Percentiles rank a stretch among this genome's conserved stretches.
Evolutionary conservation across 2,329 filamentous ascomycete genomes (phyloP).

Genomic region (Neopestalotiopsis rosae): DNA sequence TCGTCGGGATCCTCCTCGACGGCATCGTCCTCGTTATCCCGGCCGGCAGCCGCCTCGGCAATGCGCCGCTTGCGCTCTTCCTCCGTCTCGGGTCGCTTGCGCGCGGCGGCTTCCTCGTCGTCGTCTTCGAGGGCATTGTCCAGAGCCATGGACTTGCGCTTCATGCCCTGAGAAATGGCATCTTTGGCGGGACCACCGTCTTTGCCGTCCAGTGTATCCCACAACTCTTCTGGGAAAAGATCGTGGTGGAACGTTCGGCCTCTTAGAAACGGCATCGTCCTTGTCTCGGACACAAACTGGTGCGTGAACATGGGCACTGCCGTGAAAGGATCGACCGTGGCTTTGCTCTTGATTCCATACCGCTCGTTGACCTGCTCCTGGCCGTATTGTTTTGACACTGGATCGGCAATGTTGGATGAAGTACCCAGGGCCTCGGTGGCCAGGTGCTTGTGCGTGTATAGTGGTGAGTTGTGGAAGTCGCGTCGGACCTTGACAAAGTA

Average conservation of each 20-base stretch:
- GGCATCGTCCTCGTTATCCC: conserved; percentile 30
- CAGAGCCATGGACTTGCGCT: conserved; percentile 56
- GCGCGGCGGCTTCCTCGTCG: conserved; percentile 29
- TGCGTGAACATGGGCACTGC: conserved; percentile 64
- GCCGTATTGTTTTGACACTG: conserved; percentile 53
- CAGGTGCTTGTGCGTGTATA: conserved; percentile 61
- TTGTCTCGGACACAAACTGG: conserved; percentile 56
- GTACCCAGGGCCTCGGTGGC: conserved; percentile 20
- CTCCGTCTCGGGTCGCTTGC: conserved; percentile 35
- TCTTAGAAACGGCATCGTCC: conserved; percentile 59
- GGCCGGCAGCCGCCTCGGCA: conserved; percentile 32
- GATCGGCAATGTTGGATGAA: conserved; percentile 42
- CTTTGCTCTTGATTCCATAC: conserved; percentile 60
- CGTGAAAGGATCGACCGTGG: conserved; percentile 63
- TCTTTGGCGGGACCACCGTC: conserved; percentile 41
- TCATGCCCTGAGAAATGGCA: conserved; percentile 29
- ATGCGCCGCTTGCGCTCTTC: conserved; percentile 40
- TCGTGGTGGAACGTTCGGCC: conserved; percentile 53
- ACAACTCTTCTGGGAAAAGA: conserved; percentile 62
- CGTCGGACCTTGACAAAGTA: conserved; percentile 61
- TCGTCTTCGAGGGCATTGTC: conserved; percentile 39
- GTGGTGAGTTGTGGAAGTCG: conserved; percentile 58
- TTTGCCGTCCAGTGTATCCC: conserved; percentile 57
- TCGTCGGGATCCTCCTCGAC: conserved; percentile 41
- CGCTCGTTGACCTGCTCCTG: conserved; percentile 64